Evolutionary conservation across 352 stramenopile species (phyloP).

Genomic region (Globisporangium cystogenes): DNA sequence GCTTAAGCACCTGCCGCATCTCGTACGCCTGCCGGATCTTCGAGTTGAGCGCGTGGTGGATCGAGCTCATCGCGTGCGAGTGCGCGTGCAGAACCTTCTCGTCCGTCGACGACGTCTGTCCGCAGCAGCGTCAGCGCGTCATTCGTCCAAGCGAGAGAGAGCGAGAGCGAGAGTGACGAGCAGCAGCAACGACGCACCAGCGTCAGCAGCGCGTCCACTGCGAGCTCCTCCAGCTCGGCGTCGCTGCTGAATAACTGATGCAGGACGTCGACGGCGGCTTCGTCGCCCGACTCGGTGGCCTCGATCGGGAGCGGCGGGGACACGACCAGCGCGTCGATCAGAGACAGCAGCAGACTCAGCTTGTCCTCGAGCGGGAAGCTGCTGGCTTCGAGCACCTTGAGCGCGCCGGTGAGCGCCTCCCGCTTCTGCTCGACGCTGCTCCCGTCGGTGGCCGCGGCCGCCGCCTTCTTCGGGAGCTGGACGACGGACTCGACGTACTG

Average conservation of each 20-base stretch:
- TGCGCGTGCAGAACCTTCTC: conserved; percentile 53
- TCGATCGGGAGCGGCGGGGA: conserved; percentile 6
- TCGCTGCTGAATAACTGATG: conserved; percentile 67
- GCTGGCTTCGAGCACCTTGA: conserved; percentile 58
- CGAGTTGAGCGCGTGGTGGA: conserved; percentile 56
- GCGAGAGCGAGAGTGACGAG: background rate
- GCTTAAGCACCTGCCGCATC: conserved; percentile 65
- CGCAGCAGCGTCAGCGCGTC: no score
- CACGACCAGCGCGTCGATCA: conserved; percentile 50
- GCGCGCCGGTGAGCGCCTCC: conserved; percentile 50
- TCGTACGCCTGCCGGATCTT: conserved; percentile 73
- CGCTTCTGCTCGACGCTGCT: conserved; percentile 28
- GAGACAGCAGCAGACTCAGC: conserved; percentile 49
- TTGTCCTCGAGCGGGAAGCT: conserved; percentile 68
- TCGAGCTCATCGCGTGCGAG: conserved; percentile 45
- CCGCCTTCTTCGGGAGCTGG: conserved; percentile 6
- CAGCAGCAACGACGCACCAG: conserved; percentile 28
- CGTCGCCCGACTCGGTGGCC: conserved; percentile 11
- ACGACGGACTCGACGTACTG: conserved; percentile 56
- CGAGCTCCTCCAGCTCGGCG: conserved; percentile 55
- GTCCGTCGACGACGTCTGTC: conserved; percentile 42
- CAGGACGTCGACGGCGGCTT: conserved; percentile 29
- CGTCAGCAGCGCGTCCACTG: conserved; percentile 54
- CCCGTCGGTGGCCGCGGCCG: background rate
- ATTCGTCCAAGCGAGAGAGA: no score